Percentiles rank a stretch among this genome's conserved stretches.
phyloP scores from a whole-genome alignment of 225 moss, liverwort and hornwort genomes.

The Anthoceros angustus region DNA sequence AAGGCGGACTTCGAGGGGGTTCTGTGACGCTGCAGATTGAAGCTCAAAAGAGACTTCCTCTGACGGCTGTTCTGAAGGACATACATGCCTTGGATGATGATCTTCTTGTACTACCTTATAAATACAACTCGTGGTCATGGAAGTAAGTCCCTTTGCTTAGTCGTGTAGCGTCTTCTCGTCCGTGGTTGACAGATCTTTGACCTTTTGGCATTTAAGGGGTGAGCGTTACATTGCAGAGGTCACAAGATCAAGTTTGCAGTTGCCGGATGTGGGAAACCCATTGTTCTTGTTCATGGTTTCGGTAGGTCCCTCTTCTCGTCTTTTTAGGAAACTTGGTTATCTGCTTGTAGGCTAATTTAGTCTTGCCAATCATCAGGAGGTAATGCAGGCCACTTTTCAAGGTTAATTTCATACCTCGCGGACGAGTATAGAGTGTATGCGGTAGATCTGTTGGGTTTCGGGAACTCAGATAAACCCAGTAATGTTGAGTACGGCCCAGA shows the following conservation, averaged over 20 bases:
- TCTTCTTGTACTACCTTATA: conserved; percentile 62
- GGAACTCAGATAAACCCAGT: conserved; percentile 75
- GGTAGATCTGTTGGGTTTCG: conserved; percentile 88
- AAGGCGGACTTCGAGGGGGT: conserved; percentile 76
- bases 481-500: conserved; percentile 81
- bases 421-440: conserved; percentile 80
- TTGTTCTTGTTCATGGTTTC: conserved; percentile 91
- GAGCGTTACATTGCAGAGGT: conserved; percentile 32
- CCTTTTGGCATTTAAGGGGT: not conserved
- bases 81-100: conserved; percentile 63
- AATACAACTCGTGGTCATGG: conserved; percentile 70
- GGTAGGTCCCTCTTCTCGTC: conserved; percentile 27
- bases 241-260: conserved; percentile 74
- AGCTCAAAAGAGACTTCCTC: conserved; percentile 51
- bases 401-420: conserved; percentile 69
- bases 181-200: not conserved
- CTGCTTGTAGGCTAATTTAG: not conserved
- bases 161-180: not conserved
- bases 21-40: conserved; percentile 72
- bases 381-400: conserved; percentile 83
- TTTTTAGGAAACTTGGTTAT: not conserved
- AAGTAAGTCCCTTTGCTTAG: conserved; percentile 18
- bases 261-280: conserved; percentile 81
- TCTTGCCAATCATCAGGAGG: conserved; percentile 34
- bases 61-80: conserved; percentile 50